Conservation (phyloP, 805 yeast genomes). For the Metschnikowia reukaufii region DNA sequence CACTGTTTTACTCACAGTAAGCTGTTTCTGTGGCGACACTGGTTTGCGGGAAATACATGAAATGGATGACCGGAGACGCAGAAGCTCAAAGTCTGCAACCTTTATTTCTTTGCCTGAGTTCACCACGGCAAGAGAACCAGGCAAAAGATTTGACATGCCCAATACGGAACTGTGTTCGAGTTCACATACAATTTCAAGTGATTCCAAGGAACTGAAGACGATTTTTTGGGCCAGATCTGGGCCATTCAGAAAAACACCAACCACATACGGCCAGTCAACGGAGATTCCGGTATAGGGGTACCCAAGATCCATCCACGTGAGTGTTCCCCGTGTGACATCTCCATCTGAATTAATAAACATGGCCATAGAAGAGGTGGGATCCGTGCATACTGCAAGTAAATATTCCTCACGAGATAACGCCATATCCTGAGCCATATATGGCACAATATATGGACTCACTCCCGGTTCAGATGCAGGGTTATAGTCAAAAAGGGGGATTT, state of each 20-base stretch:
- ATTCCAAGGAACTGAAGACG: constrained; percentile 26
- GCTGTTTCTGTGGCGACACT: constrained; percentile 7
- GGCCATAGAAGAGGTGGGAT: constrained; percentile 34
- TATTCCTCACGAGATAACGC: constrained; percentile 26
- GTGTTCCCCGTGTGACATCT: constrained; percentile 43
- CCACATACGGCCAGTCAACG: constrained; percentile 37
- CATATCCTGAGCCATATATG: constrained; percentile 17
- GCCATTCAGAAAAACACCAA: constrained; percentile 27
- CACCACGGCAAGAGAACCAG: not conserved
- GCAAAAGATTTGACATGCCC: not conserved
- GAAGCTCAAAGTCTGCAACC: constrained; percentile 12
- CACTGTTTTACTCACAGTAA: constrained; percentile 4
- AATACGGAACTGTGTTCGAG: not conserved
- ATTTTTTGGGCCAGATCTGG: constrained; percentile 12
- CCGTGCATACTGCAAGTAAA: constrained; percentile 36
- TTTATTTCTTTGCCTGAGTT: constrained; percentile 2
- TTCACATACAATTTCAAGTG: constrained; percentile 21
- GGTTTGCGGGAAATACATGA: constrained; percentile 2
- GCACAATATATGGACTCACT: constrained; percentile 14
- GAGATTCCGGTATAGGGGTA: constrained; percentile 36
- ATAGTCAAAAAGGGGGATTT: constrained; percentile 38
- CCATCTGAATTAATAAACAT: constrained; percentile 42
- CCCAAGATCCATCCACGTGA: constrained; percentile 37
- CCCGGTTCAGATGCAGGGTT: constrained; percentile 11
- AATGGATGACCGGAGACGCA: constrained; percentile 7